Evolutionary conservation across 2,329 filamentous ascomycete genomes (phyloP).

Genomic region (Huntiella omanensis): DNA sequence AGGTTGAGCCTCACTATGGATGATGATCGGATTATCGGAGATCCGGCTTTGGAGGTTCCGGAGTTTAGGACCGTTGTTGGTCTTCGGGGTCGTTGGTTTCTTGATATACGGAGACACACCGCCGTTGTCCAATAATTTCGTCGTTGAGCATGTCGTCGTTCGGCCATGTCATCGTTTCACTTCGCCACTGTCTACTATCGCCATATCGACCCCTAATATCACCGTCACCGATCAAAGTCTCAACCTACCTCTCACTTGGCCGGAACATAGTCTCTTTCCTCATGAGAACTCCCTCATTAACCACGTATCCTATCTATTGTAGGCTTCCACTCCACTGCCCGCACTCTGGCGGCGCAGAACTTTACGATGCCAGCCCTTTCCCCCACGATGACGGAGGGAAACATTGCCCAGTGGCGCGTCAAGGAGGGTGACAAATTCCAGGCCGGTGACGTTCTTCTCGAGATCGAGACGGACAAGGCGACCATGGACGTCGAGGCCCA

Average conservation of each 20-base stretch:
- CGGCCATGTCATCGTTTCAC: no score
- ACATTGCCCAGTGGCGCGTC: conserved; percentile 68
- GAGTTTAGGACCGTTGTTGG: no score
- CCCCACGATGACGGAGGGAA: conserved; percentile 86
- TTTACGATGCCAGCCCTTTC: conserved; percentile 84
- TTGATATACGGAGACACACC: no score
- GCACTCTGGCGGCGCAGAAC: conserved; percentile 57
- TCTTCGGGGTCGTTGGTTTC: no score
- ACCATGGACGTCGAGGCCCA: conserved; percentile 91
- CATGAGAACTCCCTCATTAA: not conserved
- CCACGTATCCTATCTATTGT: conserved; percentile 5
- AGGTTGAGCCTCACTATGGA: no score
- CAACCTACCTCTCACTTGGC: not conserved
- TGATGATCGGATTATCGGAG: not conserved
- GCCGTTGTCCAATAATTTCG: no score
- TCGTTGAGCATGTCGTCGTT: no score
- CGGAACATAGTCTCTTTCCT: not conserved
- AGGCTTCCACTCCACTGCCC: conserved; percentile 44
- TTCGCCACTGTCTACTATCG: no score
- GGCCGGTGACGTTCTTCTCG: conserved; percentile 70
- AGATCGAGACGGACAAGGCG: conserved; percentile 89
- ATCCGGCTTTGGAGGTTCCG: not conserved
- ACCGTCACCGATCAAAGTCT: not conserved
- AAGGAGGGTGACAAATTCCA: conserved; percentile 72
- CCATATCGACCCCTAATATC: no score